These are phyloP conservation scores for Leccinum cinnamomeum DNA, from an alignment of 1,284 basidiomycete genomes.

Conservation along the genomic window DNA sequence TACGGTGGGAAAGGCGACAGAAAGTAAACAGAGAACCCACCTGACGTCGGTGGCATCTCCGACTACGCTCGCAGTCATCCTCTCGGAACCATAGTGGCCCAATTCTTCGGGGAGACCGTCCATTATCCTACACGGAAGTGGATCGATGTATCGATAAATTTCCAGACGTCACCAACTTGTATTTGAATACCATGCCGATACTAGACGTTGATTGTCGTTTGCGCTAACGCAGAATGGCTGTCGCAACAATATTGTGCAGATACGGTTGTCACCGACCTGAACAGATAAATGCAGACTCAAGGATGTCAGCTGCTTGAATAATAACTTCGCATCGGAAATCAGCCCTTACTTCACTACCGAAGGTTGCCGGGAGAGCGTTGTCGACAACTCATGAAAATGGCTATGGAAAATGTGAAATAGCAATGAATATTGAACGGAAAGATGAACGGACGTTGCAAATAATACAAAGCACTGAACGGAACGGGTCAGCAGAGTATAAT, in stretches of 20 bases:
- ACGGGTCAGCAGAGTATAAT: conserved; percentile 2
- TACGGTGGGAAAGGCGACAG: no score
- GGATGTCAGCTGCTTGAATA: not conserved
- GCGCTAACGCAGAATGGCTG: conserved; percentile 39
- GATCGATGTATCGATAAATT: not conserved
- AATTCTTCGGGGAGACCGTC: conserved; percentile 61
- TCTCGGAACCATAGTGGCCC: conserved; percentile 61
- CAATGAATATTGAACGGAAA: not conserved
- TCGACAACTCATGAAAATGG: conserved; percentile 70
- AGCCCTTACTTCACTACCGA: conserved; percentile 67
- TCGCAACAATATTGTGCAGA: not conserved
- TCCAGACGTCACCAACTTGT: conserved; percentile 52
- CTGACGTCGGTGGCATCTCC: no score
- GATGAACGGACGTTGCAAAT: conserved; percentile 76
- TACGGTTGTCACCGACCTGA: conserved; percentile 50
- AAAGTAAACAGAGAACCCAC: no score
- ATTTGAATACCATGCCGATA: conserved; percentile 74
- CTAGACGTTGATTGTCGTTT: conserved; percentile 51
- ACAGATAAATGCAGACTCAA: conserved; percentile 79
- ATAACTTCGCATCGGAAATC: conserved; percentile 19
- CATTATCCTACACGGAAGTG: conserved; percentile 45
- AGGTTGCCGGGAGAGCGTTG: conserved; percentile 69
- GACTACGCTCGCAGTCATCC: no score
- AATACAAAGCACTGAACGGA: conserved; percentile 73
- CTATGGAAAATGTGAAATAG: conserved; percentile 37